Base-by-base conservation (phyloP, 495 filamentous ascomycete genomes). In the Aspergillus affinis region DNA sequence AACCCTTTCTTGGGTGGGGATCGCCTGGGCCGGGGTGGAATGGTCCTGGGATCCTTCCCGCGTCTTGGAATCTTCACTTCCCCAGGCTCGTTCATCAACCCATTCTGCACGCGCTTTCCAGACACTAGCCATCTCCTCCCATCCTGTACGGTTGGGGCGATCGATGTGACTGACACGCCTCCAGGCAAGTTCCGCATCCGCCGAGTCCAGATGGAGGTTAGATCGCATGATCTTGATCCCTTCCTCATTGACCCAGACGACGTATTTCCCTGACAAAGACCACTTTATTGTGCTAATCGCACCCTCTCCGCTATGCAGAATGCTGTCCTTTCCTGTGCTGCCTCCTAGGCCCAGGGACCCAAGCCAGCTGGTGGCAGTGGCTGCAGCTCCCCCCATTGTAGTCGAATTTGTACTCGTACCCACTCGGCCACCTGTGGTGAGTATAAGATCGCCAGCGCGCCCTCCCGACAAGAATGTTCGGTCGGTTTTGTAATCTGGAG, bases 141-240 rank as follows among this genome's bases (percentile, higher is more conserved):
- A 97, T 45, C 85, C 86, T 0, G 86, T 84, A 17, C 84, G 83
- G 58, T 89, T 88, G 3, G 92, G 92, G 52, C 89, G 83, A 64
- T 92, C 92, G 49, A 93, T 88, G 68, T 97, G 94, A 27, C 90
- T 91, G 61, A 98, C 89, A n/a, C 94, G 84, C 71, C 94, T 97
- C 94, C 94, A 98, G 20, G 92, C 90, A 62, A 87, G 85, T 17
- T 96, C 93, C 3, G 81, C 72, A 60, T 95, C 90, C 6, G 82
- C 82, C 41, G 80, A 86, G 17, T 94, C 91, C 4, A 97, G 80
- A 57, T 91, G 84, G 23, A 97, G 72, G 67, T 92, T 92, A 4
- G 90, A 90, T 48, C 94, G 83, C 94, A 98, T 98, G 51, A 98
- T 92, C 71, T 96, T 97, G 67, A 97, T 92, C 1, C 94, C 94